Evolutionary conservation across 2,329 filamentous ascomycete species (phyloP).

Genomic region (Colletotrichum sp.): DNA sequence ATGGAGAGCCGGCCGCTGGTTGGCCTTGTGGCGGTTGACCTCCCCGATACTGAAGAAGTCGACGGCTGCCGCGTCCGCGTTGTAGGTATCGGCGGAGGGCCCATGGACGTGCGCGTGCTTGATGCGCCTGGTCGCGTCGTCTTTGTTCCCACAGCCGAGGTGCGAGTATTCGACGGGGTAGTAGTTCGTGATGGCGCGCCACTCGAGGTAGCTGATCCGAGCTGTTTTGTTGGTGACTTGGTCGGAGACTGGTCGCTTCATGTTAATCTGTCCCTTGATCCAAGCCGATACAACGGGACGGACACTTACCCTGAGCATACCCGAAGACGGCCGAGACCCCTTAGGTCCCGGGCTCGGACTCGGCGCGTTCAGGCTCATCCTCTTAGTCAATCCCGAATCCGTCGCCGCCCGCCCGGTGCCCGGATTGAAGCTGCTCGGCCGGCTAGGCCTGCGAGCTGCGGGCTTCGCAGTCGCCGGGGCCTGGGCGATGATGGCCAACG

Average conservation of each 20-base stretch:
- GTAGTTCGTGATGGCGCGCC: conserved; percentile 66
- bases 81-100: conserved; percentile 61
- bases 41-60: conserved; percentile 39
- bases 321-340: conserved; percentile 57
- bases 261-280: neutral
- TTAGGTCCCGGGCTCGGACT: conserved; percentile 75
- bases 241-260: conserved; percentile 66
- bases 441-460: conserved; percentile 41
- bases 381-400: conserved; percentile 62
- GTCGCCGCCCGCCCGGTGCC: conserved; percentile 45
- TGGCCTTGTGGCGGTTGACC: conserved; percentile 38
- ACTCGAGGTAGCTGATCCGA: conserved; percentile 60
- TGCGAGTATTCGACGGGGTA: conserved; percentile 64
- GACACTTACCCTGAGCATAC: conserved; percentile 56
- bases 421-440: conserved; percentile 56
- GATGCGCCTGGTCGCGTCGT: conserved; percentile 57
- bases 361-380: conserved; percentile 73
- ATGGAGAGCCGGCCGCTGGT: conserved; percentile 46
- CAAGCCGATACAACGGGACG: neutral
- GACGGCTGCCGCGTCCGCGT: conserved; percentile 51
- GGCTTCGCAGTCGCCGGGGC: conserved; percentile 39
- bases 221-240: conserved; percentile 81
- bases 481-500: conserved; percentile 65
- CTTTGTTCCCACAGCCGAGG: conserved; percentile 50
- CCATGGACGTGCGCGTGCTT: conserved; percentile 69